Evolutionary conservation across 768 basidiomycete species (phyloP).

Genomic region (Suillus variegatus): DNA sequence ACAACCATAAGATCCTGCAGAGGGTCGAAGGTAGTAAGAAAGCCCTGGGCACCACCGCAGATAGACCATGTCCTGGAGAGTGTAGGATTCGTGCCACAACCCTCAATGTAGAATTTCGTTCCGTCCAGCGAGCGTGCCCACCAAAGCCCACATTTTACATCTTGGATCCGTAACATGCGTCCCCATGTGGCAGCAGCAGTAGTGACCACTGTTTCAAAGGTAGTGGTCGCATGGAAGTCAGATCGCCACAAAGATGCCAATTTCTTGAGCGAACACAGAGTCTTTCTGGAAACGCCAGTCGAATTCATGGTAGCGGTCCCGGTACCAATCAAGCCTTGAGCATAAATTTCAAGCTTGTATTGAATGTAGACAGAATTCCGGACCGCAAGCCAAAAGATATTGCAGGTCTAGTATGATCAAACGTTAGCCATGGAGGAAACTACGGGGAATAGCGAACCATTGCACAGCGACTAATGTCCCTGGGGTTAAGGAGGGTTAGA

Average conservation of each 20-base stretch:
- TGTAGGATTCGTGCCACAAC: no score
- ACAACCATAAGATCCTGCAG: no score
- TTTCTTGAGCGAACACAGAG: background rate
- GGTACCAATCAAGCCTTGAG: background rate
- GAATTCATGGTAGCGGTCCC: background rate
- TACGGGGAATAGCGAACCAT: background rate
- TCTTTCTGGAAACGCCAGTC: background rate
- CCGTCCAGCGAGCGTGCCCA: background rate
- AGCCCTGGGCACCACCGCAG: no score
- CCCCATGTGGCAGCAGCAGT: no score
- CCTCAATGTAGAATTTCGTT: no score
- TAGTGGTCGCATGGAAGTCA: background rate
- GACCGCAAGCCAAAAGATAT: background rate
- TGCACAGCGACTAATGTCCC: background rate
- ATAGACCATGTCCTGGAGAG: no score
- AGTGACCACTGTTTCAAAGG: background rate
- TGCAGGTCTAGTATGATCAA: background rate
- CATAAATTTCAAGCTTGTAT: background rate
- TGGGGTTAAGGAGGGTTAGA: background rate
- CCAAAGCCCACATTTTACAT: background rate
- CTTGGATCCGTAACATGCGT: background rate
- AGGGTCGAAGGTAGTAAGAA: no score
- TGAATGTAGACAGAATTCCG: background rate
- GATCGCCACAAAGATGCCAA: background rate
- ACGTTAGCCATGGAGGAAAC: background rate